Conservation (phyloP, 345 rosid genomes). For the Acer negundo region DNA sequence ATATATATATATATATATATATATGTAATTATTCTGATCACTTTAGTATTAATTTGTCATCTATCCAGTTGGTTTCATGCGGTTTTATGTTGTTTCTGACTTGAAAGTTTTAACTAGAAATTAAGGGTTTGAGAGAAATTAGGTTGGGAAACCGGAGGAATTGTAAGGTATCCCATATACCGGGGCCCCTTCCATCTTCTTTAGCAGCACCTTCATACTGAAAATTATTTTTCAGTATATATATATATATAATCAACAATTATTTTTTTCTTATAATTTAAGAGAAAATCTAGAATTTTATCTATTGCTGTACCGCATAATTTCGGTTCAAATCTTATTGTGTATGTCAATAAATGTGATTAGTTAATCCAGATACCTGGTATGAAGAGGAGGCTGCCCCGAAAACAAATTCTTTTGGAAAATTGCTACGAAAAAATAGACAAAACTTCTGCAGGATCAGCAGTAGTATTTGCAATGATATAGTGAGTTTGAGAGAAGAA, state of each 20-base stretch:
- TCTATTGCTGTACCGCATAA: too few species aligned
- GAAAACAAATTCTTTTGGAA: neutral
- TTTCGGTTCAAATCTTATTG: too few species aligned
- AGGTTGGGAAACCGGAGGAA: constrained; percentile 28
- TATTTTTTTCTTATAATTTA: too few species aligned
- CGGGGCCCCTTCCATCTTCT: constrained; percentile 34
- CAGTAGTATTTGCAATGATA: neutral
- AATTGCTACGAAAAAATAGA: neutral
- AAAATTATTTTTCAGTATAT: neutral
- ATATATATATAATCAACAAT: too few species aligned
- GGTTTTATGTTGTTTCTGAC: too few species aligned
- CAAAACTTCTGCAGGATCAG: neutral
- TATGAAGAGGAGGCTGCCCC: constrained; percentile 23
- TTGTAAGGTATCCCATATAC: constrained; percentile 40
- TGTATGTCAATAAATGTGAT: too few species aligned
- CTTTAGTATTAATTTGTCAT: too few species aligned
- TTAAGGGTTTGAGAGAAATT: neutral
- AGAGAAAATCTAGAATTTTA: too few species aligned
- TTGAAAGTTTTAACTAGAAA: too few species aligned
- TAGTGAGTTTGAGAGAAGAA: neutral
- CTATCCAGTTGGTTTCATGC: too few species aligned
- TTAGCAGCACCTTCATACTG: constrained; percentile 46
- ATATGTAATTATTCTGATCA: too few species aligned
- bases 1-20: too few species aligned
- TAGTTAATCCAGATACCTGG: constrained; percentile 24